A percentile compares a stretch with the other conserved stretches of the same genome.
phyloP scores from a whole-genome alignment of 495 filamentous ascomycete genomes.

The Friedmanniomyces endolithicus region DNA sequence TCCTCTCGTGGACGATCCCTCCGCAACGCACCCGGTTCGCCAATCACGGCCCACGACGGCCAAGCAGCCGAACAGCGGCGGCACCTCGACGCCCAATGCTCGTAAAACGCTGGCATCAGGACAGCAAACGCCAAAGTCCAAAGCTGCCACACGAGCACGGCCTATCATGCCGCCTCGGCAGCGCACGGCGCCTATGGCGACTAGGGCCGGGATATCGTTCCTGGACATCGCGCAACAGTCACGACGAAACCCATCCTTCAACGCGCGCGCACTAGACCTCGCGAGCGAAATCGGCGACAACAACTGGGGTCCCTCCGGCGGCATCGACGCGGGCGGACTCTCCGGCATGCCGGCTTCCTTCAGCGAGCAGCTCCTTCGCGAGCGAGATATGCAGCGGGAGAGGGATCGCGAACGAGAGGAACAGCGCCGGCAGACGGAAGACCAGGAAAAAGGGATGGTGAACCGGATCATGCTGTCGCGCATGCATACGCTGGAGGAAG shows the following conservation, averaged over 20 bases:
- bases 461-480: slow-evolving; percentile 74
- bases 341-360: slow-evolving; percentile 34
- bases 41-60: slow-evolving; percentile 31
- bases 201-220: slow-evolving; percentile 4
- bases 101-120: slow-evolving; percentile 2
- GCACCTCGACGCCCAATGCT: slow-evolving; percentile 30
- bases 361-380: slow-evolving; percentile 29
- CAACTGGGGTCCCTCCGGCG: slow-evolving; percentile 31
- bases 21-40: slow-evolving; percentile 24
- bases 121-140: slow-evolving; percentile 37
- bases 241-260: slow-evolving; percentile 36
- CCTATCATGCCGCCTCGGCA: slow-evolving; percentile 41
- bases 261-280: slow-evolving; percentile 44
- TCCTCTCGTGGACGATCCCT: slow-evolving; percentile 33
- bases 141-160: slow-evolving; percentile 33
- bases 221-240: slow-evolving; percentile 21
- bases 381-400: slow-evolving; percentile 16
- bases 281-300: slow-evolving; percentile 65
- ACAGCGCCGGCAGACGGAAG: slow-evolving; percentile 32
- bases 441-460: slow-evolving; percentile 54
- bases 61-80: slow-evolving; percentile 39
- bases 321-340: slow-evolving; percentile 65
- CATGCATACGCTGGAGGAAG: slow-evolving; percentile 83
- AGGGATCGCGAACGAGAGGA: slow-evolving; percentile 5
- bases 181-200: slow-evolving; percentile 6